Percentiles rank a stretch among this genome's conserved stretches.
These are phyloP conservation scores for Fonsecaea erecta DNA, from an alignment of 2,329 filamentous ascomycete genomes.

Conservation along the genomic window DNA sequence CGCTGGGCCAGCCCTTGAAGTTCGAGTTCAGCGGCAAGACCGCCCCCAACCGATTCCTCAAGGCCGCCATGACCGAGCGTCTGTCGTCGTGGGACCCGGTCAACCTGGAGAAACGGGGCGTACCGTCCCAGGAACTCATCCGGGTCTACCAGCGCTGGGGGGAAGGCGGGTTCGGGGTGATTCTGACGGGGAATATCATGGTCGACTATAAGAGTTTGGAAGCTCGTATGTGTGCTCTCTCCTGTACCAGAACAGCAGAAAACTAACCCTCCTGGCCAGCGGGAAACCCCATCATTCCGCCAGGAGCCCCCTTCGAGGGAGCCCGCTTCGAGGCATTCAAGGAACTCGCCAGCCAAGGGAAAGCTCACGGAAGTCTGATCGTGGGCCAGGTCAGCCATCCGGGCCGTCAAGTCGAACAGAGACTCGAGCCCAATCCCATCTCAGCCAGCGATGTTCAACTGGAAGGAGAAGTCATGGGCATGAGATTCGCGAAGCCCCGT, in stretches of 20 bases:
- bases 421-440: constrained; percentile 56
- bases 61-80: constrained; percentile 69
- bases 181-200: constrained; percentile 69
- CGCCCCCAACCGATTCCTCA: constrained; percentile 69
- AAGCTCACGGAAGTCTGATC: constrained; percentile 63
- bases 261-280: constrained; percentile 34
- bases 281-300: constrained; percentile 65
- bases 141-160: constrained; percentile 67
- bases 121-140: constrained; percentile 59
- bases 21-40: constrained; percentile 59
- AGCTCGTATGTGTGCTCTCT: constrained; percentile 60
- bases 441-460: constrained; percentile 58
- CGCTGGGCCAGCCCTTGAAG: constrained; percentile 54
- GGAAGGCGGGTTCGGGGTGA: constrained; percentile 60
- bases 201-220: constrained; percentile 65
- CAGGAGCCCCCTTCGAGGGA: constrained; percentile 56
- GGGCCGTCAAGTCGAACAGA: constrained; percentile 58
- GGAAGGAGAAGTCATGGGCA: constrained; percentile 41
- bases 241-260: background rate
- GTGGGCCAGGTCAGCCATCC: constrained; percentile 67
- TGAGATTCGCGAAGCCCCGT: constrained; percentile 45
- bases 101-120: constrained; percentile 57
- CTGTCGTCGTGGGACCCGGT: constrained; percentile 65
- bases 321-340: constrained; percentile 65
- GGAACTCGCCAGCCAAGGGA: constrained; percentile 59